phyloP scores from a whole-genome alignment of 257 asterid species.

The Penstemon eatonii region DNA sequence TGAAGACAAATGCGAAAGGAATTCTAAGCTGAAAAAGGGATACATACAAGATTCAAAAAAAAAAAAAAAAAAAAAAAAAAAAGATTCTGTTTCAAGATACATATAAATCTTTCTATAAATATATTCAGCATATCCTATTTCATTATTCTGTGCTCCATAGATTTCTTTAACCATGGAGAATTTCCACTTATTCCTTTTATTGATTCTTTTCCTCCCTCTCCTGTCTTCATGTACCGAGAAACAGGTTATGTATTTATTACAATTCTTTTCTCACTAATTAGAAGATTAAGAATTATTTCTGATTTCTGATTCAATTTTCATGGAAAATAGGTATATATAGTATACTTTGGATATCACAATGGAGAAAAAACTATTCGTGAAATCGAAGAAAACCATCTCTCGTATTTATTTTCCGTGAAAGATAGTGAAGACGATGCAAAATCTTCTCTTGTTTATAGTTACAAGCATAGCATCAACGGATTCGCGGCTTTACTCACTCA shows the following conservation, averaged over 20 bases:
- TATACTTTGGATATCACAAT: conserved; percentile 71
- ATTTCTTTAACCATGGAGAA: conserved; percentile 37
- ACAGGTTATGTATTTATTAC: conserved; percentile 28
- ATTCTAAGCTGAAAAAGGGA: too few species aligned
- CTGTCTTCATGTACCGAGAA: conserved; percentile 47
- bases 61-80: too few species aligned
- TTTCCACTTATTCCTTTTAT: conserved; percentile 21
- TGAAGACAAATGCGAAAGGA: too few species aligned
- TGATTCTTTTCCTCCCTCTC: conserved; percentile 47
- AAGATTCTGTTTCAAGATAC: too few species aligned
- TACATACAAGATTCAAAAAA: too few species aligned
- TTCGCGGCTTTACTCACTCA: conserved; percentile 79
- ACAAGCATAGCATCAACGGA: conserved; percentile 87
- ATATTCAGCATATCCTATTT: too few species aligned
- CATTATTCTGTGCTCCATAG: neutral
- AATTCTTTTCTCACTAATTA: neutral
- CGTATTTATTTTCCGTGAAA: conserved; percentile 67
- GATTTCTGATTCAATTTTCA: neutral
- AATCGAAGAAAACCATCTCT: conserved; percentile 62
- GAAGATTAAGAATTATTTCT: neutral
- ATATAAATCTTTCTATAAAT: too few species aligned
- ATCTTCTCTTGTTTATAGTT: conserved; percentile 82
- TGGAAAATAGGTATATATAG: conserved; percentile 55
- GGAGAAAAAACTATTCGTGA: conserved; percentile 56
- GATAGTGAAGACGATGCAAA: conserved; percentile 65